Evolutionary conservation across 164 flowering plant species (phyloP), one percentile per base, ranked within the genome.

Genomic region (Liriodendron chinense): DNA sequence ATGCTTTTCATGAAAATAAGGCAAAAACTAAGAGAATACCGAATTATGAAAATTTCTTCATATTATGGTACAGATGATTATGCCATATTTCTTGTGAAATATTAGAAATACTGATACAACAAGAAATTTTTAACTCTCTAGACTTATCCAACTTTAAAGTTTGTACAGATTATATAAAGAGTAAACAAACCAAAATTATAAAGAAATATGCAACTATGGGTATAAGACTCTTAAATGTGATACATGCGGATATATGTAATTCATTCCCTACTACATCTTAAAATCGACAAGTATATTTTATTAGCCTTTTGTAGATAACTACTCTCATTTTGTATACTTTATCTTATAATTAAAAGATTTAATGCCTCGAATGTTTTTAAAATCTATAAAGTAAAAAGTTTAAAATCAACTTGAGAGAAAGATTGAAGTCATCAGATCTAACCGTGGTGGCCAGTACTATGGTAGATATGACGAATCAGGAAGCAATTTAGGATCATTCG

Each of bases 141-240:
- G 75, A 73, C 61, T 82, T 79, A 53, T 25, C 73, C 49, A 64
- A 82, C 65, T 10, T 71, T 7, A 24, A 13, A 28, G 9, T 62
- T 0, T 82, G 78, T 74, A 57, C 79, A 47, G 67, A 77, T 28
- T 80, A 77, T 12, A 70, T 63, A 61, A 76, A 76, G 7, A 74
- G 74, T 21, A 83, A 83, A 22, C 28, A 49, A 47, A 80, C 73
- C 14, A 78, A 68, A 69, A 28, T 22, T 1, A 57, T 12, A 2
- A 24, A 26, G 47, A 71, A 71, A 56, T 1, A 10, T 1, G 34
- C 34, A 25, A 65, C 34, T 22, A 25, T 8, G 1, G 23, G 68
- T 65, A 0, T 7, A 22, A 10, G 1, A 24, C 6, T 24, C 1
- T 21, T 23, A 3, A 12, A 65, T 5, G 5, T 65, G 10, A 25